Conservation (phyloP, 441 rosid species). For the Pelargonium cotyledonis region DNA sequence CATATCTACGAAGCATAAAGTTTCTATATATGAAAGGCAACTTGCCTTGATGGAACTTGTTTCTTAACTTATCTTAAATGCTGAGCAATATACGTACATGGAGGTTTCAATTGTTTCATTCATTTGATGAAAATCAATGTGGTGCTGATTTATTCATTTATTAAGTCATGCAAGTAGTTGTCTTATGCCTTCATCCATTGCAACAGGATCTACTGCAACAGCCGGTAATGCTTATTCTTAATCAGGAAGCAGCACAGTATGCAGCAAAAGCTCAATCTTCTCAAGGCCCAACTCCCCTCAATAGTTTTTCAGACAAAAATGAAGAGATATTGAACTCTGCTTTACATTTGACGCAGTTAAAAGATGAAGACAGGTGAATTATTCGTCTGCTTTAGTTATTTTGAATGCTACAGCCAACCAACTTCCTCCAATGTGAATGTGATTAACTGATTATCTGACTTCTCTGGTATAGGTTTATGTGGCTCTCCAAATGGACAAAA, state of each 20-base stretch:
- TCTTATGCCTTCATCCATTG: background rate
- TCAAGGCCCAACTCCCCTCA: conserved; percentile 33
- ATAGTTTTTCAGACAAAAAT: conserved; percentile 35
- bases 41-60: no score
- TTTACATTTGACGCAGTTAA: conserved; percentile 38
- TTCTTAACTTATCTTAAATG: no score
- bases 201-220: conserved; percentile 63
- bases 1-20: no score
- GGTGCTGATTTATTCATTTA: background rate
- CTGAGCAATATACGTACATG: background rate
- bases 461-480: conserved; percentile 44
- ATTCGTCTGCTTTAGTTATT: conserved; percentile 15
- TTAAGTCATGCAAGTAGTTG: background rate
- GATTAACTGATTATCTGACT: conserved; percentile 15
- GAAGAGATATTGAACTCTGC: conserved; percentile 27
- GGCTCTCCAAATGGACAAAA: conserved; percentile 55
- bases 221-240: conserved; percentile 63
- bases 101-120: background rate
- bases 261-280: conserved; percentile 34
- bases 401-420: background rate
- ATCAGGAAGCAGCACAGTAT: conserved; percentile 44
- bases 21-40: no score
- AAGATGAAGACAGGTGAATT: conserved; percentile 44
- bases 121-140: background rate
- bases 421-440: no score